Conservation (phyloP, 2,329 filamentous ascomycete species). For the Trichoderma atroviride region DNA sequence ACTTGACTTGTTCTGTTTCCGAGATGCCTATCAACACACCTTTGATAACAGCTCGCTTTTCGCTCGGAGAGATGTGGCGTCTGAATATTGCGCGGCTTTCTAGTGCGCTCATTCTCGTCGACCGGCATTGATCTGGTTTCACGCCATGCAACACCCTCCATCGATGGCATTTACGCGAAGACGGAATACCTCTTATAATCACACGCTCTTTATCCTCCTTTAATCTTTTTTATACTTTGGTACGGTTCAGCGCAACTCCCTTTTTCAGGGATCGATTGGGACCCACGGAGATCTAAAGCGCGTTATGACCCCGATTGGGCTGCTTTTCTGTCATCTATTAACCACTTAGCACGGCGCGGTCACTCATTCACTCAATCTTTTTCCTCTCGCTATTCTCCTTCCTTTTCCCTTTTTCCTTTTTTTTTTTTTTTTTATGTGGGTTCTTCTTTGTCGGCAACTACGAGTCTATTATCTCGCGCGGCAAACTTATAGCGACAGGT, state of each 20-base stretch:
- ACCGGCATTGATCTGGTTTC: conserved; percentile 3
- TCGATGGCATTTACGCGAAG: not conserved
- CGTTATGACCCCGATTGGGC: not conserved
- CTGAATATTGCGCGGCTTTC: conserved; percentile 30
- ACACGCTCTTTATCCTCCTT: conserved; percentile 4
- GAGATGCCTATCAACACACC: not conserved
- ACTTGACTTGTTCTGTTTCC: conserved; percentile 27
- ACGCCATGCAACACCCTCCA: not conserved
- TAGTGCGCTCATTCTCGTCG: conserved; percentile 7
- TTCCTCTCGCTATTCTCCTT: not conserved
- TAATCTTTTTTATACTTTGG: not conserved
- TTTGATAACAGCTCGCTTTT: conserved; percentile 26
- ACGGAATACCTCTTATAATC: not conserved
- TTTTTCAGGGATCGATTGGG: not conserved
- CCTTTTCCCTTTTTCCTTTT: not conserved
- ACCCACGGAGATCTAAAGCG: not conserved
- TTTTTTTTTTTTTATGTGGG: not conserved
- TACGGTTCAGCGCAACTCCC: conserved; percentile 8
- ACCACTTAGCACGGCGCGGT: conserved; percentile 24
- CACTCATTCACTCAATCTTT: not conserved
- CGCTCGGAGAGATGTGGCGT: conserved; percentile 32
- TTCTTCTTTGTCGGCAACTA: conserved; percentile 7
- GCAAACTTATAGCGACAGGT: conserved; percentile 9
- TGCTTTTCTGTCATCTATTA: conserved; percentile 8
- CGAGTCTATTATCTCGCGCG: conserved; percentile 5